Base-by-base conservation (phyloP, 345 rosid genomes). In the Angophora floribunda region DNA sequence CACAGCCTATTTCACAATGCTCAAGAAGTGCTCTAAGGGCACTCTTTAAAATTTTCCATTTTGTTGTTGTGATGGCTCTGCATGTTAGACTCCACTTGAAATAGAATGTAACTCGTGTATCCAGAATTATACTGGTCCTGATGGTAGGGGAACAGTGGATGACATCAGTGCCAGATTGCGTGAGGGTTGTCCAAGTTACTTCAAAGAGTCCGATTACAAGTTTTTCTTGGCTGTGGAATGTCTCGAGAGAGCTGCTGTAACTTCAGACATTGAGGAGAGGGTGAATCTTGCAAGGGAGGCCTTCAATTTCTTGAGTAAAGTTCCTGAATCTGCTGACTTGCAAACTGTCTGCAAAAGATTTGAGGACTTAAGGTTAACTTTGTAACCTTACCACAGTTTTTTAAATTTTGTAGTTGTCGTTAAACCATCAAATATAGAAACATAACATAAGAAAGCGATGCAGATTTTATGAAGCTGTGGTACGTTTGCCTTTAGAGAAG, bases 391-490 rank as follows among this genome's bases (percentile, higher is more conserved):
- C 47, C 26, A 53, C 88, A 82, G 89, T 80, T 57, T 88, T 30
- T 13, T 85, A 32, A 30, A 63, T 89, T 55, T 85, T 67, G 12
- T 49, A 86, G 30, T 65, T 45, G 47, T 51, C 26, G 21, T 30
- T 52, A 28, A 57, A 50, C 50, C 57, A 79, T 51, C 50, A 52
- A 70, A 80, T 89, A 80, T 53, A 59, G 70, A 86, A 87, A 86
- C 61, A 90, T 92, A 85, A 89, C 67, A 85, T 85, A 52, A 55
- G 50, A 47, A 65, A 79, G 87, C 32, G 21, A 70, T 94, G 90
- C 96, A 98, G 99, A 93, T 98, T 96, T 94, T 98, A 97, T 93
- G 99, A 98, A 93, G 99, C 99, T 88, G 99, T 97, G 84, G 99
- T 98, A 85, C 94, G 96, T 88, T 93, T 98, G 90, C 96, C 99